Conservation (phyloP, 768 basidiomycete genomes). For the Phylloporus sp. region DNA sequence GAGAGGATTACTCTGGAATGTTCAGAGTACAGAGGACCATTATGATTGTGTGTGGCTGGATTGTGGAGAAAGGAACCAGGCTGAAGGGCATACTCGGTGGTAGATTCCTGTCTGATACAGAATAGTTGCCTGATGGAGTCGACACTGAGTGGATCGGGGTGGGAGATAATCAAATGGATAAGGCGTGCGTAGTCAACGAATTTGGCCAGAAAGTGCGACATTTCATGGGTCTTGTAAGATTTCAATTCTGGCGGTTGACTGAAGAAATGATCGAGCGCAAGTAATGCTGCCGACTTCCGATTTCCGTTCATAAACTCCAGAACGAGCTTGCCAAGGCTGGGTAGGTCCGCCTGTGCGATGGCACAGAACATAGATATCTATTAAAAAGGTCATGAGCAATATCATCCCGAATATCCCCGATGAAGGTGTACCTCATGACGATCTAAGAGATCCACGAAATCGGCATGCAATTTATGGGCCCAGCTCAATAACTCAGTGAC, state of each 20-base stretch:
- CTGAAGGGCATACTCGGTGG: slow-evolving; percentile 7
- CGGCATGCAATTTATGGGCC: slow-evolving; percentile 11
- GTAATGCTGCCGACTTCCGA: slow-evolving; percentile 3
- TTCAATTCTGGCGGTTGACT: slow-evolving; percentile 12
- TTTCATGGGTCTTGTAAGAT: slow-evolving; percentile 18
- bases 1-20: slow-evolving; percentile 15
- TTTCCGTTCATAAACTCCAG: slow-evolving; percentile 21
- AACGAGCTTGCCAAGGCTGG: slow-evolving; percentile 31
- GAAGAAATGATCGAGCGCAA: slow-evolving; percentile 10
- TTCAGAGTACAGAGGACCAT: background rate
- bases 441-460: slow-evolving; percentile 3
- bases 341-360: slow-evolving; percentile 22
- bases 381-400: background rate
- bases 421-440: slow-evolving; percentile 10
- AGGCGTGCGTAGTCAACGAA: slow-evolving; percentile 8
- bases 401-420: background rate
- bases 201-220: slow-evolving; percentile 3
- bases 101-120: slow-evolving; percentile 10
- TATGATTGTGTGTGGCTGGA: background rate
- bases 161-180: slow-evolving; percentile 1
- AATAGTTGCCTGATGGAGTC: slow-evolving; percentile 28
- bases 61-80: slow-evolving; percentile 7
- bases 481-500: slow-evolving; percentile 26
- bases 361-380: slow-evolving; percentile 33
- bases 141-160: slow-evolving; percentile 5